phyloP scores from a whole-genome alignment of 441 rosid genomes.

The Eruca vesicaria region DNA sequence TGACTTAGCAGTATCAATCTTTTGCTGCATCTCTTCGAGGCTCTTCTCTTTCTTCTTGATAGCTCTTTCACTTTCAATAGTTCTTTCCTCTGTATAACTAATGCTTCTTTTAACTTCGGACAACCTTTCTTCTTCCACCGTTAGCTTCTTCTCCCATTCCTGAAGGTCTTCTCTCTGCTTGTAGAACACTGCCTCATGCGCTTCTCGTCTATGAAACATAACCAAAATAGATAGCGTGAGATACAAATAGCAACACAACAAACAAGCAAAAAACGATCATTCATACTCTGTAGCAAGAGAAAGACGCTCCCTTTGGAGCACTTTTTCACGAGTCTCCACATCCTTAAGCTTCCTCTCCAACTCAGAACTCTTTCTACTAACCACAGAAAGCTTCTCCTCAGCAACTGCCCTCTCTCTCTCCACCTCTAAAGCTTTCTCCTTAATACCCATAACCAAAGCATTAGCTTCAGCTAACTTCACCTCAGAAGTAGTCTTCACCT shows the following conservation, averaged over 20 bases:
- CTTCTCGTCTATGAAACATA: conserved; percentile 63
- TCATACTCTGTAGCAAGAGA: conserved; percentile 72
- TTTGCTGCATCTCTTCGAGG: conserved; percentile 56
- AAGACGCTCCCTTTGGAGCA: conserved; percentile 61
- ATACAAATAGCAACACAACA: conserved; percentile 1
- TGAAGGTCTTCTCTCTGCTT: conserved; percentile 71
- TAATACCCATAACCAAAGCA: conserved; percentile 55
- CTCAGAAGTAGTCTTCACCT: conserved; percentile 56
- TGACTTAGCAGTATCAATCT: conserved; percentile 45
- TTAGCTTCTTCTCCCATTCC: conserved; percentile 75
- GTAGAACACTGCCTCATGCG: conserved; percentile 60
- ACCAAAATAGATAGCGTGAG: conserved; percentile 8
- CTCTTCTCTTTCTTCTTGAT: conserved; percentile 52
- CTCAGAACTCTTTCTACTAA: conserved; percentile 55
- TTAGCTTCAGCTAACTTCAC: conserved; percentile 54
- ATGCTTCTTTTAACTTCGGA: conserved; percentile 52
- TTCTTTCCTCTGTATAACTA: conserved; percentile 55
- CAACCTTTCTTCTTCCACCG: conserved; percentile 47
- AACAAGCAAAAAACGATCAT: not conserved
- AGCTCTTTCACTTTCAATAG: conserved; percentile 47
- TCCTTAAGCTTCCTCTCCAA: conserved; percentile 73
- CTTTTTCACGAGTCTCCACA: conserved; percentile 63
- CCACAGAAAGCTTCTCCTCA: conserved; percentile 66
- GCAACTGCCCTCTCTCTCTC: conserved; percentile 54
- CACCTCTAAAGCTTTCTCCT: conserved; percentile 57